Conservation (phyloP, 768 basidiomycete genomes). For the Lepiota brunneoincarnata region DNA sequence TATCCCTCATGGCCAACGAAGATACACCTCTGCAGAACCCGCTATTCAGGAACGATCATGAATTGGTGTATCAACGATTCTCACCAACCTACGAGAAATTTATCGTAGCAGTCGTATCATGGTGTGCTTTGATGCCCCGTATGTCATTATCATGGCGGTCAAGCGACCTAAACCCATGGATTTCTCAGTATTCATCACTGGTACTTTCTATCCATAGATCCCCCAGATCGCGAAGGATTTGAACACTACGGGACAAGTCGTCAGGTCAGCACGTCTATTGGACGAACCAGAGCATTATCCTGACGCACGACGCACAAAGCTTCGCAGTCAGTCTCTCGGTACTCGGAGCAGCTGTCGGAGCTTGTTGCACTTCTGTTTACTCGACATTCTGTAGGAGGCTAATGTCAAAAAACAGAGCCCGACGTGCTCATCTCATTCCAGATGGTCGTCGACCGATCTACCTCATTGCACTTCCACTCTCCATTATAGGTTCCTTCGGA, state of each 20-base stretch:
- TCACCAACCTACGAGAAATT: slow-evolving; percentile 15
- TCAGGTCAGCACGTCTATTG: slow-evolving; percentile 12
- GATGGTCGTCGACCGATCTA: slow-evolving; percentile 64
- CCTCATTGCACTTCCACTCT: slow-evolving; percentile 56
- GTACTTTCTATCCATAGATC: slow-evolving; percentile 25
- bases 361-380: slow-evolving; percentile 28
- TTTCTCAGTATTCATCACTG: slow-evolving; percentile 17
- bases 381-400: slow-evolving; percentile 30
- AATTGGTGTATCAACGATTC: slow-evolving; percentile 18
- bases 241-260: slow-evolving; percentile 17
- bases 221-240: slow-evolving; percentile 23
- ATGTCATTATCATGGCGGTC: slow-evolving; percentile 35
- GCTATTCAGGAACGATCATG: slow-evolving; percentile 9
- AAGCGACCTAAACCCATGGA: not conserved
- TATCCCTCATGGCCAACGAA: not conserved
- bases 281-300: not conserved
- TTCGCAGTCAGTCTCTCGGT: slow-evolving; percentile 31
- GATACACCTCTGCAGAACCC: not conserved
- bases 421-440: slow-evolving; percentile 17
- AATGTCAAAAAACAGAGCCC: not conserved
- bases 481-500: slow-evolving; percentile 57
- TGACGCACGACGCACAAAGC: slow-evolving; percentile 1
- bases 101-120: slow-evolving; percentile 17
- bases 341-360: slow-evolving; percentile 27
- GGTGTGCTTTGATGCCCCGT: slow-evolving; percentile 15